Conservation (phyloP, 192 early-diverging fungal genomes). For the Ambispora gerdemannii region DNA sequence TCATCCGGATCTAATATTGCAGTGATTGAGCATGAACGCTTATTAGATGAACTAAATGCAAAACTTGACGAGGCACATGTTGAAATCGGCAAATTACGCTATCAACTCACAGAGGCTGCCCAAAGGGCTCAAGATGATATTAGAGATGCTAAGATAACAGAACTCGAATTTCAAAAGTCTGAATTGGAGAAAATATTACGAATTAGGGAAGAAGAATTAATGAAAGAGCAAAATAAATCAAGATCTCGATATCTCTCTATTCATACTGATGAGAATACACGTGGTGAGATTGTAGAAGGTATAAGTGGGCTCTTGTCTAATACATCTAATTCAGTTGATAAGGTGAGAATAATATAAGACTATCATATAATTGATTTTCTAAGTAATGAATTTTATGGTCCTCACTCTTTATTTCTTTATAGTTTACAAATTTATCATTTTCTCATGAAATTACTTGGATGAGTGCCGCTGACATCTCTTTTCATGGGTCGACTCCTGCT, state of each 20-base stretch:
- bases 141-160: background rate
- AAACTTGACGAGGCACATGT: background rate
- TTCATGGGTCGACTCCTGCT: background rate
- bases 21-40: constrained; percentile 8
- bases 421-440: background rate
- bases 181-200: background rate
- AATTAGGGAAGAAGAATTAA: constrained; percentile 4
- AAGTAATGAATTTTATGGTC: too few species aligned
- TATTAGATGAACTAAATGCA: background rate
- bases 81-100: constrained; percentile 14
- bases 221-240: constrained; percentile 13
- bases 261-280: background rate
- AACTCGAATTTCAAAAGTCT: background rate
- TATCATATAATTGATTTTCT: too few species aligned
- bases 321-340: background rate
- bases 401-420: background rate
- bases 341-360: background rate
- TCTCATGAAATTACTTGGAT: background rate
- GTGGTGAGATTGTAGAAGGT: constrained; percentile 17
- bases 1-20: background rate
- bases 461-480: background rate
- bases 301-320: constrained; percentile 1
- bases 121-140: background rate
- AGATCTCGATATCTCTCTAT: background rate
- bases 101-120: constrained; percentile 13